phyloP scores from a whole-genome alignment of 495 filamentous ascomycete species.

The Neurospora sp. region DNA sequence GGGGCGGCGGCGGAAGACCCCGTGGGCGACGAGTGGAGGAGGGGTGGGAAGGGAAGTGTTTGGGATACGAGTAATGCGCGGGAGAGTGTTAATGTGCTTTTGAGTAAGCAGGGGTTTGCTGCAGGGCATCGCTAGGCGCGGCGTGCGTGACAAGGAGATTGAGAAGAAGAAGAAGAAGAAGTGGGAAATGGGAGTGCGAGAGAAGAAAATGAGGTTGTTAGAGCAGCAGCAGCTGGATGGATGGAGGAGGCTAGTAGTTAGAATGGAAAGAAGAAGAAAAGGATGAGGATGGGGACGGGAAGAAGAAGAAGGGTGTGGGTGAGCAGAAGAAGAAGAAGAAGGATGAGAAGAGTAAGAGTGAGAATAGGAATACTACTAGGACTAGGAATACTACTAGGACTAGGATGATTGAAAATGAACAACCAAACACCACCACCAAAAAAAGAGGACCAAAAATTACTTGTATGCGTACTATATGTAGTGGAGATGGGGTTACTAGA shows the following conservation, averaged over 20 bases:
- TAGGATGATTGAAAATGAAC: not conserved
- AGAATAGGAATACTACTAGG: not conserved
- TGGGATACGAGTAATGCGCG: slow-evolving; percentile 45
- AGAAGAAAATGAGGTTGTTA: too few species aligned
- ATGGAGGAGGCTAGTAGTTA: too few species aligned
- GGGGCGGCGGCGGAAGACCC: slow-evolving; percentile 45
- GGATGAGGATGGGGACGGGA: too few species aligned
- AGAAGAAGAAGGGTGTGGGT: too few species aligned
- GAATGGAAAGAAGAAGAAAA: not conserved
- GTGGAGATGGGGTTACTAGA: too few species aligned
- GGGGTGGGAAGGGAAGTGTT: slow-evolving; percentile 39
- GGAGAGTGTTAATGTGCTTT: slow-evolving; percentile 45
- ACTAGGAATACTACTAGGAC: not conserved
- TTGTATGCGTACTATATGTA: not conserved
- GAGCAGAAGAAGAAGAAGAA: too few species aligned
- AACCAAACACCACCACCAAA: not conserved
- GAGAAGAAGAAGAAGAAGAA: not conserved
- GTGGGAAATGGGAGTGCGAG: not conserved
- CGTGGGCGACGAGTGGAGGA: slow-evolving; percentile 46
- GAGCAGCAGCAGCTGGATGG: too few species aligned
- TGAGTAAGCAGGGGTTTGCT: slow-evolving; percentile 27
- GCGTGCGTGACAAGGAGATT: not conserved
- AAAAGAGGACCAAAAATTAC: not conserved
- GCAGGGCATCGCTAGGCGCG: slow-evolving; percentile 4
- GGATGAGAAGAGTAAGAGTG: too few species aligned